These are phyloP conservation scores for Pedinophyceae sp. DNA, from an alignment of 139 green algal species.

Conservation along the genomic window DNA sequence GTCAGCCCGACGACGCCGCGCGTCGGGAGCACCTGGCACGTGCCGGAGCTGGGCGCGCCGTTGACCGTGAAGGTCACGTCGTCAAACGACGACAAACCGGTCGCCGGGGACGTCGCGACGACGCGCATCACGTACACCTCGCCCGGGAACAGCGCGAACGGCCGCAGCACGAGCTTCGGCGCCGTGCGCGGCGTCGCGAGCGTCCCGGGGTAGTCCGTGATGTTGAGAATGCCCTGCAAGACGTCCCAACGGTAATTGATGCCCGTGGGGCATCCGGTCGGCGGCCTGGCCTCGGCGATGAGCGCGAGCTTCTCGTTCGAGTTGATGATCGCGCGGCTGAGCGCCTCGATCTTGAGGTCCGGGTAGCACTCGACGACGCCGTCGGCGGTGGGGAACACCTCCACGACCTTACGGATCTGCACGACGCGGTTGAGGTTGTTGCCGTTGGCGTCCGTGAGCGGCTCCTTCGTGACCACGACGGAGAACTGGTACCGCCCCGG, in stretches of 20 bases:
- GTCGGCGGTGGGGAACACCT: background rate
- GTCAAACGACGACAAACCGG: background rate
- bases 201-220: slow-evolving; percentile 2
- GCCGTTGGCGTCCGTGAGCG: background rate
- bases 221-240: slow-evolving; percentile 7
- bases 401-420: background rate
- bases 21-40: slow-evolving; percentile 2
- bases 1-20: slow-evolving; percentile 4
- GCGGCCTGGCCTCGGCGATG: background rate
- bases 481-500: slow-evolving; percentile 6
- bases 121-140: slow-evolving; percentile 11
- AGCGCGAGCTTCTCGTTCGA: slow-evolving; percentile 7
- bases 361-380: background rate
- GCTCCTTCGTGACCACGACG: slow-evolving; percentile 7
- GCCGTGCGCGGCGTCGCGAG: slow-evolving; percentile 3
- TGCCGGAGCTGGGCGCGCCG: slow-evolving; percentile 5
- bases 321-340: slow-evolving; percentile 5
- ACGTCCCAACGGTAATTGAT: slow-evolving; percentile 7
- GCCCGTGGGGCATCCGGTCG: background rate
- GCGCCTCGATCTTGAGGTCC: slow-evolving; percentile 3
- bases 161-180: slow-evolving; percentile 11
- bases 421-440: background rate
- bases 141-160: slow-evolving; percentile 4
- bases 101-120: slow-evolving; percentile 4
- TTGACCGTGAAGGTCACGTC: slow-evolving; percentile 10